Conservation (phyloP, 1,139 yeast species). For the Candida tetrigidarum region DNA sequence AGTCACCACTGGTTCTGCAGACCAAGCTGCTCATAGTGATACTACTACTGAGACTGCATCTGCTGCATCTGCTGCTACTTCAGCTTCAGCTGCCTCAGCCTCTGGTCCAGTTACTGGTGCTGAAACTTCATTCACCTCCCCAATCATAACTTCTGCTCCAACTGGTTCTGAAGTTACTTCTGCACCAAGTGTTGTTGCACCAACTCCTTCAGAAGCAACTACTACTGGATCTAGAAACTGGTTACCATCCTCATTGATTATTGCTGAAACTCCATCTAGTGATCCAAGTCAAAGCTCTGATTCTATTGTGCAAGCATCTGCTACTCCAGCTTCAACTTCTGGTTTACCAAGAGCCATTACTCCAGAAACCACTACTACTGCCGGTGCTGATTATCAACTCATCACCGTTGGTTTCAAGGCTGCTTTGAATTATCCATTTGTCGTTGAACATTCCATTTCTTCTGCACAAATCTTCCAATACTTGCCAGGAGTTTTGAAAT, state of each 20-base stretch:
- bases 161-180: slow-evolving; percentile 11
- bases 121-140: slow-evolving; percentile 6
- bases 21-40: background rate
- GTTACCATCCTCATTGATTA: slow-evolving; percentile 54
- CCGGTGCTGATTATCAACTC: slow-evolving; percentile 54
- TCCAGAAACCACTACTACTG: slow-evolving; percentile 48
- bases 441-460: slow-evolving; percentile 64
- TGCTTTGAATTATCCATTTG: slow-evolving; percentile 72
- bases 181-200: slow-evolving; percentile 8
- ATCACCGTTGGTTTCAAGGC: slow-evolving; percentile 74
- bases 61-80: slow-evolving; percentile 1
- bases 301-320: slow-evolving; percentile 31
- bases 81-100: slow-evolving; percentile 5
- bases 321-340: slow-evolving; percentile 44
- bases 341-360: slow-evolving; percentile 73
- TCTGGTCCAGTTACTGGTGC: slow-evolving; percentile 5
- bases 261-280: slow-evolving; percentile 36
- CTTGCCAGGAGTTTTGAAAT: slow-evolving; percentile 59
- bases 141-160: slow-evolving; percentile 12
- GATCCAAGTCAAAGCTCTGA: slow-evolving; percentile 23
- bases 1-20: slow-evolving; percentile 6
- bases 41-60: slow-evolving; percentile 11
- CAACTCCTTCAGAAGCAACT: slow-evolving; percentile 10
- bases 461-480: slow-evolving; percentile 79
- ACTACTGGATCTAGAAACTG: slow-evolving; percentile 37